Base-by-base conservation (phyloP, 2,329 filamentous ascomycete genomes). In the Botrytis elliptica region DNA sequence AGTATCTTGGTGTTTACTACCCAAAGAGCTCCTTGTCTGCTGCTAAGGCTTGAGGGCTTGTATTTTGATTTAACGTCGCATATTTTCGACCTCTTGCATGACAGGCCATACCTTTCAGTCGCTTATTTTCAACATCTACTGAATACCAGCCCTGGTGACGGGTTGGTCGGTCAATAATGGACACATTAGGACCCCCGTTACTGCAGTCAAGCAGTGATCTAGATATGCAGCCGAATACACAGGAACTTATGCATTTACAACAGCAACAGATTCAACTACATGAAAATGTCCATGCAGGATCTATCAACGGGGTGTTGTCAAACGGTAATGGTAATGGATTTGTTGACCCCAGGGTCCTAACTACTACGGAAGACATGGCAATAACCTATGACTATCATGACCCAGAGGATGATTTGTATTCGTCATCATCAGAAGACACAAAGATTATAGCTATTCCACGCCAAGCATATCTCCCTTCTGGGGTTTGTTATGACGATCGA, bases 401-500 rank as follows among this genome's bases (percentile, higher is more conserved):
- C 44, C 36, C 40, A 38, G 75, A 75, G 3, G 71, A 75, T 55
- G 75, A 75, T 57, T 69, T 49, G 46, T 72, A 74, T 18, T 74
- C 76, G 14, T 76, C 77, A 8, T 46, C 59, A 20, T 74, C 76
- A 62, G 70, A 69, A 44, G 71, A 72, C 14, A 72, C 52, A 20
- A 72, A 60, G 29, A 44, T 68, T 29, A n/a, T 42, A 55, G 44
- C 55, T 29, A 12, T 16, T 63, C 66, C 65, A 16, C 75, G 78
- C 33, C 77, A 71, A 72, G 71, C 73, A 4, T 74, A 71, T 52
- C 75, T 93, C 1, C 89, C 91, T 0, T 95, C 92, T 0, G 93
- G 93, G 5, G 90, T 92, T 75, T 95, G 93, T 77, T 99, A 98
- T 81, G 96, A 99, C 84, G 91, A 93, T 73, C 90, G 95, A 46